phyloP scores from a whole-genome alignment of 2,329 filamentous ascomycete species.

The Fusarium guadeloupense region DNA sequence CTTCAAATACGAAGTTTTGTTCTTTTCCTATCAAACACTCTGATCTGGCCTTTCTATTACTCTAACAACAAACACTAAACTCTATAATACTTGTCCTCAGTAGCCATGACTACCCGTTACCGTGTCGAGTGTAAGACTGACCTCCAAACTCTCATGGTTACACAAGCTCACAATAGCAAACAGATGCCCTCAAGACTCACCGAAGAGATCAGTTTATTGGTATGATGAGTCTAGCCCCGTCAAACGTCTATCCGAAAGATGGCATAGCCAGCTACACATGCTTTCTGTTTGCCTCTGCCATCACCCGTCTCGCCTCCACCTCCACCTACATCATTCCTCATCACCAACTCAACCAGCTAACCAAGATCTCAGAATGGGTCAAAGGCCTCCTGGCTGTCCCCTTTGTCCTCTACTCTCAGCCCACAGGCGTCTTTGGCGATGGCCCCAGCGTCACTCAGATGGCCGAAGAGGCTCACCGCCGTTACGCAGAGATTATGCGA shows the following conservation, averaged over 20 bases:
- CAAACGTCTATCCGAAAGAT: neutral
- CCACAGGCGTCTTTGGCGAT: slow-evolving; percentile 83
- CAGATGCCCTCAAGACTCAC: slow-evolving; percentile 80
- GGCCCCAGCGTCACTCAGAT: slow-evolving; percentile 73
- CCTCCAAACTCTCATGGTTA: slow-evolving; percentile 5
- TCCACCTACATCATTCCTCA: neutral
- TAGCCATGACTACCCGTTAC: slow-evolving; percentile 69
- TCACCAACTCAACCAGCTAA: slow-evolving; percentile 8
- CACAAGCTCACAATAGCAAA: slow-evolving; percentile 35
- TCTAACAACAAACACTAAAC: neutral
- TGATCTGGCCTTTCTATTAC: neutral
- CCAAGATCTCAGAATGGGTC: slow-evolving; percentile 81
- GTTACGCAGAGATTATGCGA: slow-evolving; percentile 94
- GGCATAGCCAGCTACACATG: neutral
- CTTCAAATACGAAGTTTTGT: neutral
- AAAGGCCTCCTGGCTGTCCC: slow-evolving; percentile 94
- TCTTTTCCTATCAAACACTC: neutral
- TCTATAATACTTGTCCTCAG: neutral
- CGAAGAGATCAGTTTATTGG: slow-evolving; percentile 89
- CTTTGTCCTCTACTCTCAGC: slow-evolving; percentile 95
- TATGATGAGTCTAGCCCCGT: slow-evolving; percentile 49
- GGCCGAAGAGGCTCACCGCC: slow-evolving; percentile 81
- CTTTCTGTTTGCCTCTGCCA: neutral
- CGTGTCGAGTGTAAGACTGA: slow-evolving; percentile 70
- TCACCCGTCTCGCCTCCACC: slow-evolving; percentile 3